phyloP scores from a whole-genome alignment of 2,329 filamentous ascomycete genomes.

The Sclerotinia nivalis region DNA sequence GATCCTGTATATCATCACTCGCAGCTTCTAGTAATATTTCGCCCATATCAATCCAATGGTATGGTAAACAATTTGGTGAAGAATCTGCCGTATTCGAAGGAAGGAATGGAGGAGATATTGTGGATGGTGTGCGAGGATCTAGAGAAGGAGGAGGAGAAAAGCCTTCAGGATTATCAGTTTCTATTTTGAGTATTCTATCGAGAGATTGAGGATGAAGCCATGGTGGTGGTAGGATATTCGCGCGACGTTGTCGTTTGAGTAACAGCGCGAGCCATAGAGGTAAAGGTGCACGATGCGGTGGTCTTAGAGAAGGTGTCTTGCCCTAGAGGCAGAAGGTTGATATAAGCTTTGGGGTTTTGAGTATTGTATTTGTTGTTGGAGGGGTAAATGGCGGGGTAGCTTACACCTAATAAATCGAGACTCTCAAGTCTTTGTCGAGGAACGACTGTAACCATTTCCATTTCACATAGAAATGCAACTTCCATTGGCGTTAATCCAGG shows the following conservation, averaged over 20 bases:
- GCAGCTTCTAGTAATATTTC: constrained; percentile 86
- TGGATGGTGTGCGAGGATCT: constrained; percentile 49
- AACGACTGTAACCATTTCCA: constrained; percentile 92
- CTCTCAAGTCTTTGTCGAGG: constrained; percentile 87
- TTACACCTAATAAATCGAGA: constrained; percentile 81
- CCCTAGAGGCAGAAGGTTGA: constrained; percentile 56
- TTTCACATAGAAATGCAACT: constrained; percentile 93
- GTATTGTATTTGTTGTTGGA: constrained; percentile 22
- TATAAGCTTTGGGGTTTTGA: constrained; percentile 41
- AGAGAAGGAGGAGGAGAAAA: constrained; percentile 78
- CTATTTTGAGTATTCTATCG: constrained; percentile 73
- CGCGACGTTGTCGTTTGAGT: constrained; percentile 89
- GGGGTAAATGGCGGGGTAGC: constrained; percentile 42
- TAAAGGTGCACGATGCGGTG: constrained; percentile 75
- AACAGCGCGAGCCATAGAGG: constrained; percentile 95
- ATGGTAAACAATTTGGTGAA: constrained; percentile 73
- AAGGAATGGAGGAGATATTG: constrained; percentile 73
- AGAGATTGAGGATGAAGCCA: constrained; percentile 84
- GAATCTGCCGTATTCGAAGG: constrained; percentile 70
- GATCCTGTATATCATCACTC: constrained; percentile 74
- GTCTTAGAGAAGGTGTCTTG: constrained; percentile 71
- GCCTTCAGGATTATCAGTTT: constrained; percentile 69
- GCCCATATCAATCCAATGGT: constrained; percentile 92
- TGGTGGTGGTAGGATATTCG: constrained; percentile 86
- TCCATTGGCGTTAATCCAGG: constrained; percentile 75